These are phyloP conservation scores for Porodaedalea pini DNA, from an alignment of 1,284 basidiomycete genomes.

Conservation along the genomic window DNA sequence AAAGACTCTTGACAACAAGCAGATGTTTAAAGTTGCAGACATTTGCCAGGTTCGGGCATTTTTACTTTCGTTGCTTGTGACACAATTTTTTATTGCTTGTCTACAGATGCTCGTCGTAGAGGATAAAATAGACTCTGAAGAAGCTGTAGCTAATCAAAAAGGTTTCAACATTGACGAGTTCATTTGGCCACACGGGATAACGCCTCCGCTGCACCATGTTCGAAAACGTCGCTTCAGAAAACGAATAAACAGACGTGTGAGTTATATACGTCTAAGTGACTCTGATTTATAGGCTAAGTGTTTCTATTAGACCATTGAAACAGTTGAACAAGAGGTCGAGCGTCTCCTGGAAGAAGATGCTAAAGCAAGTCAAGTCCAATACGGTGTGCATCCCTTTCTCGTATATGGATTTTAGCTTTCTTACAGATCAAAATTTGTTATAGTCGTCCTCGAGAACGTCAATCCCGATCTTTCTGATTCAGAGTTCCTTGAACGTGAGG, in stretches of 20 bases:
- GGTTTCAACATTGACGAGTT: conserved; percentile 92
- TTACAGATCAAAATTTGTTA: conserved; percentile 11
- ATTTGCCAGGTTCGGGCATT: conserved; percentile 80
- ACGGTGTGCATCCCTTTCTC: conserved; percentile 44
- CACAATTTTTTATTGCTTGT: conserved; percentile 20
- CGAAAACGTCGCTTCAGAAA: conserved; percentile 94
- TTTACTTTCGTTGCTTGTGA: conserved; percentile 14
- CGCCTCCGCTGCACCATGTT: conserved; percentile 88
- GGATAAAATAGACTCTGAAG: conserved; percentile 71
- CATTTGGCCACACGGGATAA: conserved; percentile 96
- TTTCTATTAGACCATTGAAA: conserved; percentile 78
- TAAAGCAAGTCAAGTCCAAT: conserved; percentile 75
- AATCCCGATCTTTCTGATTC: conserved; percentile 86
- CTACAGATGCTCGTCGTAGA: conserved; percentile 84
- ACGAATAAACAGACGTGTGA: conserved; percentile 76
- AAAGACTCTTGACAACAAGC: conserved; percentile 94
- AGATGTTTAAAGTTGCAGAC: conserved; percentile 98
- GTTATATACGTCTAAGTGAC: conserved; percentile 25
- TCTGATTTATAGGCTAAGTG: conserved; percentile 18
- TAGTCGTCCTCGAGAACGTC: conserved; percentile 79
- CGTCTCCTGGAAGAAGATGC: conserved; percentile 85
- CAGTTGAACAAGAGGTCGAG: conserved; percentile 96
- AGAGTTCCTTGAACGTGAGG: conserved; percentile 72
- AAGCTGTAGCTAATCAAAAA: conserved; percentile 51
- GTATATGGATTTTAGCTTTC: neutral